phyloP scores from a whole-genome alignment of 139 green algal genomes.

The Yamagishiella unicocca region DNA sequence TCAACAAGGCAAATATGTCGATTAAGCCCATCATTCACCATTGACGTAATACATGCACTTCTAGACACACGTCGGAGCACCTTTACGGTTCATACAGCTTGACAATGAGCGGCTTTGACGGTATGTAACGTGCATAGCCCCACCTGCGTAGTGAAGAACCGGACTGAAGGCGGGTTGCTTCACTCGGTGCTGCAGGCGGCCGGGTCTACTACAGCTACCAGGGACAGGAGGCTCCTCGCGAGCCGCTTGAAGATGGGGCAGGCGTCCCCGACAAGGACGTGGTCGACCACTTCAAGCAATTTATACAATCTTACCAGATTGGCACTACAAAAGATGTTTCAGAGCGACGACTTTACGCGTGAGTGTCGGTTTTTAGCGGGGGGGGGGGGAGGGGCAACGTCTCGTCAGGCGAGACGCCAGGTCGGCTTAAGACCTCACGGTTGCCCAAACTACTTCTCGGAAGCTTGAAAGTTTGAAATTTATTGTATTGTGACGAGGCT shows the following conservation, averaged over 20 bases:
- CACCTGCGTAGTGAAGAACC: neutral
- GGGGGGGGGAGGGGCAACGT: too few relatives aligned
- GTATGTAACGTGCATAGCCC: neutral
- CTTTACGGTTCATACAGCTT: neutral
- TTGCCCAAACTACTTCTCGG: too few relatives aligned
- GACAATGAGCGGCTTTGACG: conserved; percentile 50
- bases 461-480: too few relatives aligned
- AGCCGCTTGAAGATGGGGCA: neutral
- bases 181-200: conserved; percentile 19
- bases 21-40: neutral
- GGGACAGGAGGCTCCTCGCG: neutral
- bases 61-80: neutral
- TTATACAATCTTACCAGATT: conserved; percentile 39
- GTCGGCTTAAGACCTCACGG: too few relatives aligned
- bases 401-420: too few relatives aligned
- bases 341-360: conserved; percentile 39
- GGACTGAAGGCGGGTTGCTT: neutral
- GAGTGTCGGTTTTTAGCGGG: too few relatives aligned
- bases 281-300: conserved; percentile 41
- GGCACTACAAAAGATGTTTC: conserved; percentile 33
- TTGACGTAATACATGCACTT: neutral
- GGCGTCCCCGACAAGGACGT: neutral
- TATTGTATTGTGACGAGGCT: too few relatives aligned
- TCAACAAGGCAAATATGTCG: neutral
- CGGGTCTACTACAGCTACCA: conserved; percentile 39